phyloP scores from a whole-genome alignment of 495 filamentous ascomycete species.

The Talaromyces proteolyticus region DNA sequence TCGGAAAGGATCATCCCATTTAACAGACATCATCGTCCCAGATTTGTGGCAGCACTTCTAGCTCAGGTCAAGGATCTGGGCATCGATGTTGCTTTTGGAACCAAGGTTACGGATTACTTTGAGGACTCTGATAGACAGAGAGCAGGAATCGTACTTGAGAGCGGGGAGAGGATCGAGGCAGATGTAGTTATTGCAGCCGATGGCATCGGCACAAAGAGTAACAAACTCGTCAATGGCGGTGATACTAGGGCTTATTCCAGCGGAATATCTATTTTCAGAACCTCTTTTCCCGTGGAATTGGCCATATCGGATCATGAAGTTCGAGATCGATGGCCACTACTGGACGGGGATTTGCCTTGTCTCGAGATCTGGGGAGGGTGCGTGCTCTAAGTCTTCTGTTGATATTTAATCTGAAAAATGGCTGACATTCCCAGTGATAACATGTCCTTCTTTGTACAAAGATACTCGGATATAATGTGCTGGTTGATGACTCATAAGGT shows the following conservation, averaged over 20 bases:
- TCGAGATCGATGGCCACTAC: not conserved
- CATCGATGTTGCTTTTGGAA: slow-evolving; percentile 44
- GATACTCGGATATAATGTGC: slow-evolving; percentile 1
- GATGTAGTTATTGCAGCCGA: slow-evolving; percentile 53
- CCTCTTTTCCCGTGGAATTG: slow-evolving; percentile 6
- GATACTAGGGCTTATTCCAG: slow-evolving; percentile 7
- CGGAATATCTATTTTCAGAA: slow-evolving; percentile 9
- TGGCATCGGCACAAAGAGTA: slow-evolving; percentile 46
- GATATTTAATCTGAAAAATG: not conserved
- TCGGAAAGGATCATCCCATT: not conserved
- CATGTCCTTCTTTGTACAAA: not conserved
- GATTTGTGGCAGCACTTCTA: slow-evolving; percentile 50
- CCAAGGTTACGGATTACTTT: slow-evolving; percentile 39
- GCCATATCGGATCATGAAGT: slow-evolving; percentile 3
- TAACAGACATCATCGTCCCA: slow-evolving; percentile 41
- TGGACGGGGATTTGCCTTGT: slow-evolving; percentile 3
- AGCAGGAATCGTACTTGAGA: slow-evolving; percentile 36
- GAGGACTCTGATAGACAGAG: slow-evolving; percentile 33
- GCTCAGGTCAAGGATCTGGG: slow-evolving; percentile 42
- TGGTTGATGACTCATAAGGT: slow-evolving; percentile 6
- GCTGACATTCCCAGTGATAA: not conserved
- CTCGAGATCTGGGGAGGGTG: slow-evolving; percentile 9
- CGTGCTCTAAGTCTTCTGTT: not conserved
- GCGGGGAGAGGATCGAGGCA: slow-evolving; percentile 39
- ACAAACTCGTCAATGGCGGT: slow-evolving; percentile 28